These are phyloP conservation scores for Apiospora phragmitis DNA, from an alignment of 2,329 filamentous ascomycete genomes.

Conservation along the genomic window DNA sequence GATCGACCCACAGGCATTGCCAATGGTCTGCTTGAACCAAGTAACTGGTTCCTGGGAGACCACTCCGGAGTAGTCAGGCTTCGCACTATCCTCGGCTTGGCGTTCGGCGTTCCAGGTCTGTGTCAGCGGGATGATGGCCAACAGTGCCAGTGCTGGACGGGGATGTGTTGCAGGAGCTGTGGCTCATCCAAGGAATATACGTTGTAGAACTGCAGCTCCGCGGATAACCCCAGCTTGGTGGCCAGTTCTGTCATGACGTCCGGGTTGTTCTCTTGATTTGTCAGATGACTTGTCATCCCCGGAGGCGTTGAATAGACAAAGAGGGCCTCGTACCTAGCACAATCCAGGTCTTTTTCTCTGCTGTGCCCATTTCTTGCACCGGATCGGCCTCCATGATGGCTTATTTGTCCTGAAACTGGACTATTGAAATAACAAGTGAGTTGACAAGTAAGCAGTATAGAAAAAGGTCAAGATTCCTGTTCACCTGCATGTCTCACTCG, in stretches of 20 bases:
- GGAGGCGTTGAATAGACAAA: not conserved
- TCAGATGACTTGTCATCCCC: not conserved
- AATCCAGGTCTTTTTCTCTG: slow-evolving; percentile 17
- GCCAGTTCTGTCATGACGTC: slow-evolving; percentile 75
- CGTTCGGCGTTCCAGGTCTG: slow-evolving; percentile 32
- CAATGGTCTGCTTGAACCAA: slow-evolving; percentile 86
- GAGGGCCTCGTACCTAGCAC: slow-evolving; percentile 11
- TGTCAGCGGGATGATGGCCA: slow-evolving; percentile 76
- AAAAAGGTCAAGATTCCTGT: not conserved
- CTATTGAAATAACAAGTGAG: not conserved
- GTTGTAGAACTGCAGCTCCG: slow-evolving; percentile 72
- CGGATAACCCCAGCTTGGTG: slow-evolving; percentile 69
- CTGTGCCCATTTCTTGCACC: not conserved
- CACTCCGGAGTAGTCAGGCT: slow-evolving; percentile 18
- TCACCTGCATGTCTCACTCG: not conserved
- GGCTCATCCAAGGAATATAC: slow-evolving; percentile 80
- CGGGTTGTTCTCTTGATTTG: slow-evolving; percentile 61
- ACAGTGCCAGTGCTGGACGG: slow-evolving; percentile 75
- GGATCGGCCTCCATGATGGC: not conserved
- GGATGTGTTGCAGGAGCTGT: slow-evolving; percentile 72
- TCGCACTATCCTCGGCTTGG: slow-evolving; percentile 36
- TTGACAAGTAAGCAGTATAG: not conserved
- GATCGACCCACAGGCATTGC: slow-evolving; percentile 79
- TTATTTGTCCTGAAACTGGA: too few species aligned
- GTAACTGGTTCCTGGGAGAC: slow-evolving; percentile 66